A percentile compares a stretch with the other conserved stretches of the same genome.
phyloP scores from a whole-genome alignment of 73 alveolate species.

The Paramecium tetraurelia region DNA sequence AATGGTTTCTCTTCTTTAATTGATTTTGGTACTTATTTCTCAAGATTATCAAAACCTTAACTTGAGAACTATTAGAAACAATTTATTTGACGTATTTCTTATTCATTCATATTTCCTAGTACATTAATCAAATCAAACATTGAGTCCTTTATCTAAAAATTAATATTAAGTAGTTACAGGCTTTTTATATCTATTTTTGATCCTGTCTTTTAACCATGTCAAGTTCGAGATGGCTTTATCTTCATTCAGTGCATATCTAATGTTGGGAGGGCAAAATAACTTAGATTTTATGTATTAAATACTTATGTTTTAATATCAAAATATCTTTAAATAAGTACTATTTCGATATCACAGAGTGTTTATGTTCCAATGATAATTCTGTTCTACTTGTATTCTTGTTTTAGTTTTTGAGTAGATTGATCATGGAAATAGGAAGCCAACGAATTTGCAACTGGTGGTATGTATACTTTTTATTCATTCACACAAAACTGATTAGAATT shows the following conservation, averaged over 20 bases:
- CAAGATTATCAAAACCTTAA: slow-evolving; percentile 22
- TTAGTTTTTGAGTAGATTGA: neutral
- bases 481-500: neutral
- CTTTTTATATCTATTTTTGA: neutral
- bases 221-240: neutral
- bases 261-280: slow-evolving; percentile 38
- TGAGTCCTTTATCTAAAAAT: slow-evolving; percentile 18
- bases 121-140: neutral
- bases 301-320: slow-evolving; percentile 23
- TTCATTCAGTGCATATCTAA: neutral
- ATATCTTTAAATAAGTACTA: neutral
- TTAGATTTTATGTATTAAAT: neutral
- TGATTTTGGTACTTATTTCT: slow-evolving; percentile 20
- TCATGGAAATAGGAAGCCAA: neutral
- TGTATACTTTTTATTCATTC: neutral
- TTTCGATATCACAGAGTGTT: slow-evolving; percentile 17
- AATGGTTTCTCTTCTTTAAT: slow-evolving; percentile 1
- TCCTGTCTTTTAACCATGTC: slow-evolving; percentile 24
- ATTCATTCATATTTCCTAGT: neutral
- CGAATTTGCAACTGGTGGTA: neutral
- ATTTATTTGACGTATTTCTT: neutral
- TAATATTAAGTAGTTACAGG: neutral
- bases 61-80: neutral
- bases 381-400: neutral
- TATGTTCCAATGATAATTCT: slow-evolving; percentile 26